These are phyloP conservation scores for Xerocomus nothofagi DNA, from an alignment of 1,284 basidiomycete species.

Conservation along the genomic window DNA sequence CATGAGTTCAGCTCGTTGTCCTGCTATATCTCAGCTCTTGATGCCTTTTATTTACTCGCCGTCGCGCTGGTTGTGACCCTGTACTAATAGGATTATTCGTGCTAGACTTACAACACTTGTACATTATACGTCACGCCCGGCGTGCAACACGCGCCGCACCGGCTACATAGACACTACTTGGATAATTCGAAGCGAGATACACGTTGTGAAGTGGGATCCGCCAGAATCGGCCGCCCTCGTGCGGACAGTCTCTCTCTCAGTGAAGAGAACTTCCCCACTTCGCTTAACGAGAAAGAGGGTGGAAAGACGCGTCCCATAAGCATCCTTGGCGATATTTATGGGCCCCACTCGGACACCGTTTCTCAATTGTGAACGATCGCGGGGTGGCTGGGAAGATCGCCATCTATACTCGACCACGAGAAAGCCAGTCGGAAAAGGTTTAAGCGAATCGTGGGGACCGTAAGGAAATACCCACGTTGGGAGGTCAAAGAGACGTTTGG, in stretches of 20 bases:
- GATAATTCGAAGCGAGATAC: constrained; percentile 47
- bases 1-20: constrained; percentile 33
- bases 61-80: constrained; percentile 38
- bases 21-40: constrained; percentile 17
- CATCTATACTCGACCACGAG: constrained; percentile 39
- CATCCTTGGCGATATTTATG: constrained; percentile 28
- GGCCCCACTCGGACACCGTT: constrained; percentile 65
- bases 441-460: constrained; percentile 10
- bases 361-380: constrained; percentile 51
- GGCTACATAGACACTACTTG: constrained; percentile 19
- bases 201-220: constrained; percentile 48
- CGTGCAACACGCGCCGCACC: constrained; percentile 17
- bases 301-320: constrained; percentile 72
- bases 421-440: constrained; percentile 6
- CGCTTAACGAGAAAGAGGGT: constrained; percentile 67
- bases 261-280: constrained; percentile 60
- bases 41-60: constrained; percentile 28
- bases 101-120: constrained; percentile 34
- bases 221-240: constrained; percentile 39
- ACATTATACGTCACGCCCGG: constrained; percentile 35
- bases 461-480: constrained; percentile 54
- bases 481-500: constrained; percentile 58
- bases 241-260: constrained; percentile 56
- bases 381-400: constrained; percentile 46
- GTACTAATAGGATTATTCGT: constrained; percentile 31